These are phyloP conservation scores for Trypanosoma lewisi DNA, from an alignment of 208 protist species.

Conservation along the genomic window DNA sequence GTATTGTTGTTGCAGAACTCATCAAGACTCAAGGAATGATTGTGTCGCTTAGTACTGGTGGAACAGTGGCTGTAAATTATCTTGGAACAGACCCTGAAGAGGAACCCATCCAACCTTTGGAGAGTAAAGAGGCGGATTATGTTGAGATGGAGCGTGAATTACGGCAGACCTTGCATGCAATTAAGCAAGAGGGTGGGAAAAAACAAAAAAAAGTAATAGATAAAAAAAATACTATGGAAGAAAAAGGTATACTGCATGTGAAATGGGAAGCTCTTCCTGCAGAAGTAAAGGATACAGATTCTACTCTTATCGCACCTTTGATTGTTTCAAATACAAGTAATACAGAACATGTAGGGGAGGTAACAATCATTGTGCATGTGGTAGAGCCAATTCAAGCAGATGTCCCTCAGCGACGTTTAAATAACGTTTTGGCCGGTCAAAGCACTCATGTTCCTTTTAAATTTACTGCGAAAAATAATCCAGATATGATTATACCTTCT, in stretches of 20 bases:
- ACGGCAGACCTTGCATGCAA: conserved; percentile 58
- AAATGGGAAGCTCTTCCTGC: conserved; percentile 2
- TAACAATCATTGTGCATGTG: conserved; percentile 47
- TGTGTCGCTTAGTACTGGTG: conserved; percentile 59
- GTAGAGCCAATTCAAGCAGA: conserved; percentile 46
- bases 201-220: conserved; percentile 9
- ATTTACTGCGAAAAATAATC: conserved; percentile 31
- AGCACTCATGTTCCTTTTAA: conserved; percentile 43
- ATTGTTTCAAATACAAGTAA: conserved; percentile 5
- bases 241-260: conserved; percentile 20
- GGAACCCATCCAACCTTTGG: conserved; percentile 60
- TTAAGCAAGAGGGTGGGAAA: conserved; percentile 35
- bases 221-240: conserved; percentile 17
- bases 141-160: conserved; percentile 83
- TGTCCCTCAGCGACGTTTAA: conserved; percentile 26
- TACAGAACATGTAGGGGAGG: neutral
- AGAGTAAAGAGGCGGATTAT: conserved; percentile 80
- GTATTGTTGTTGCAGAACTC: conserved; percentile 56
- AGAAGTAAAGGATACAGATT: neutral
- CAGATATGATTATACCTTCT: conserved; percentile 66
- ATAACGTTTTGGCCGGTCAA: conserved; percentile 27
- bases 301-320: conserved; percentile 4
- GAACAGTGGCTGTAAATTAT: conserved; percentile 81
- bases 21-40: conserved; percentile 80
- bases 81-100: conserved; percentile 92